Conservation (phyloP, 805 yeast species). For the Hemisphaericaspora nanyangensis region DNA sequence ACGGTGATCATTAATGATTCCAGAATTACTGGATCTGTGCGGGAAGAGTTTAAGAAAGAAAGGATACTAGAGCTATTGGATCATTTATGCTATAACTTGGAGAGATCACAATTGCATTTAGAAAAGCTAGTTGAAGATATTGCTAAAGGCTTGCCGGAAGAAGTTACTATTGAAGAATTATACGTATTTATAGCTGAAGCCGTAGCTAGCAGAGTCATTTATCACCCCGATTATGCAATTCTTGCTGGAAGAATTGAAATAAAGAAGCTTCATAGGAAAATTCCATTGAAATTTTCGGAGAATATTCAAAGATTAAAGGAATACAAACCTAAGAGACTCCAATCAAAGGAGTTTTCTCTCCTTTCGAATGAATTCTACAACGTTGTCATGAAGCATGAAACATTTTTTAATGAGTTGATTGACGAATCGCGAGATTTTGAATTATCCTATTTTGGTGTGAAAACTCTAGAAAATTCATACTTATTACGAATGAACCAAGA, state of each 20-base stretch:
- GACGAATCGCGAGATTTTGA: conserved; percentile 74
- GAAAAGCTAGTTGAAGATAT: conserved; percentile 15
- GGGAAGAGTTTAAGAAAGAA: neutral
- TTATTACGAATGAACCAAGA: conserved; percentile 51
- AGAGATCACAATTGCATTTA: conserved; percentile 10
- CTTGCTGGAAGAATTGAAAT: conserved; percentile 39
- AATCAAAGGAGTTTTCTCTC: conserved; percentile 45
- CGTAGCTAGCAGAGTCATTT: conserved; percentile 28
- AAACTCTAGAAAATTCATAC: conserved; percentile 87
- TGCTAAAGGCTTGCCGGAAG: conserved; percentile 16
- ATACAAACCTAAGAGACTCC: conserved; percentile 10
- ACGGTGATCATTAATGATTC: no score
- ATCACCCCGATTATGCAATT: conserved; percentile 33
- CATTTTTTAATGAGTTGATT: conserved; percentile 67
- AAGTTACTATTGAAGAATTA: conserved; percentile 14
- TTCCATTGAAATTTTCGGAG: conserved; percentile 19
- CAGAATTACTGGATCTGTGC: neutral
- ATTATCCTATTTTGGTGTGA: conserved; percentile 83
- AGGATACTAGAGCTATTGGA: conserved; percentile 10
- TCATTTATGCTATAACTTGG: conserved; percentile 12
- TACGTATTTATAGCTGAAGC: conserved; percentile 29
- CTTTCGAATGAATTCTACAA: conserved; percentile 63
- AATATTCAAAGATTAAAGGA: conserved; percentile 17
- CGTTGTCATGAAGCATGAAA: conserved; percentile 60
- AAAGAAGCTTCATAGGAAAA: conserved; percentile 18